Evolutionary conservation across 495 filamentous ascomycete genomes (phyloP).

Genomic region (Trichoderma gamsii): DNA sequence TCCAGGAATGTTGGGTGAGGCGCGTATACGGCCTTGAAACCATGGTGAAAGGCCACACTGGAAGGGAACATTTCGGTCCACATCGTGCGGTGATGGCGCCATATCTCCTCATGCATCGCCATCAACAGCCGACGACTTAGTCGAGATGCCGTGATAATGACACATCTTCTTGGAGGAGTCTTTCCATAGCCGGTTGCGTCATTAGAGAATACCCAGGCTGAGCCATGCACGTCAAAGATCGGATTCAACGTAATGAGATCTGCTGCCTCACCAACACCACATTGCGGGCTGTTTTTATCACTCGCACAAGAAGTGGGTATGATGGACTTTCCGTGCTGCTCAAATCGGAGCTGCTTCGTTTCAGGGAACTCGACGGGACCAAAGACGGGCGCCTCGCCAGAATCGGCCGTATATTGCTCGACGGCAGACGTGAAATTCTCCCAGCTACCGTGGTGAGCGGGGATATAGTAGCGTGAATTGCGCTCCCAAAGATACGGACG

Average conservation of each 20-base stretch:
- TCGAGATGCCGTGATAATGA: constrained; percentile 78
- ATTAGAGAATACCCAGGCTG: constrained; percentile 77
- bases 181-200: constrained; percentile 84
- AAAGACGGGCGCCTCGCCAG: constrained; percentile 64
- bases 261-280: constrained; percentile 86
- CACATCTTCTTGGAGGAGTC: constrained; percentile 68
- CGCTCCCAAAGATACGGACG: constrained; percentile 88
- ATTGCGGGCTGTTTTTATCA: constrained; percentile 62
- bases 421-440: constrained; percentile 66
- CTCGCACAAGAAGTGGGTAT: constrained; percentile 47
- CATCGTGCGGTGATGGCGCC: constrained; percentile 71
- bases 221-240: constrained; percentile 79
- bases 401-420: constrained; percentile 40
- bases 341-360: constrained; percentile 50
- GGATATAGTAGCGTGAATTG: constrained; percentile 84
- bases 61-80: constrained; percentile 95
- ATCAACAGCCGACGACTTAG: constrained; percentile 72
- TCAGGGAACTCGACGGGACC: constrained; percentile 64
- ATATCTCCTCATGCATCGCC: constrained; percentile 87
- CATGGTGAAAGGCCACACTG: constrained; percentile 79
- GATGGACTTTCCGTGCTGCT: constrained; percentile 55
- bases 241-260: constrained; percentile 95
- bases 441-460: constrained; percentile 77
- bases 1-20: constrained; percentile 90
- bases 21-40: constrained; percentile 88